Percentiles rank a stretch among this genome's conserved stretches.
These are phyloP conservation scores for Phragmites australis DNA, from an alignment of 176 grass and related monocot genomes.

Conservation along the genomic window DNA sequence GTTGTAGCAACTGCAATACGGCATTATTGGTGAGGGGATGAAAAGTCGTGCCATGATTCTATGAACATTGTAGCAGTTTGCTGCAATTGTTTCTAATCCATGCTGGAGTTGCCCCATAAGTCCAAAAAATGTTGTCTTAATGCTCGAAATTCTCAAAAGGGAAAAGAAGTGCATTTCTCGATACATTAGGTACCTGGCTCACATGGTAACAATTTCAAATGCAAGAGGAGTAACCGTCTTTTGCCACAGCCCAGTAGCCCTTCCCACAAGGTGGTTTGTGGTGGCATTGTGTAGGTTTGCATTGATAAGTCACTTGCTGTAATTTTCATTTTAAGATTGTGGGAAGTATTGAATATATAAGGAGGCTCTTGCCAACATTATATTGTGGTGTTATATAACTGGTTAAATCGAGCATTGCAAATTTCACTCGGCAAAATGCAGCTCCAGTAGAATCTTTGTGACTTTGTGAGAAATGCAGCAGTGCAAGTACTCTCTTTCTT, in stretches of 20 bases:
- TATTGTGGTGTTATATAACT: background rate
- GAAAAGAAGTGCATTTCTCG: background rate
- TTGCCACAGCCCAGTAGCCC: background rate
- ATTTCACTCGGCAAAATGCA: background rate
- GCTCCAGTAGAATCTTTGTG: background rate
- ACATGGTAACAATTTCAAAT: background rate
- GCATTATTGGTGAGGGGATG: background rate
- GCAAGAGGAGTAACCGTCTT: too few relatives aligned
- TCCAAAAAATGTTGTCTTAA: background rate
- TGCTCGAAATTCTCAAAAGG: background rate
- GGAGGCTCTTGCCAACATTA: background rate
- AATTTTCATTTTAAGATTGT: background rate
- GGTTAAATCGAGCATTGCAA: background rate
- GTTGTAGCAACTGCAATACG: background rate
- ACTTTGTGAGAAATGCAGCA: background rate
- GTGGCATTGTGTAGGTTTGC: background rate
- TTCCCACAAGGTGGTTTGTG: background rate
- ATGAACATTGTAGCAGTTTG: background rate
- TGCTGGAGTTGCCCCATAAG: background rate
- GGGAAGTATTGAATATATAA: background rate
- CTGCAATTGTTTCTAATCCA: background rate
- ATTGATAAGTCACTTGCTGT: background rate
- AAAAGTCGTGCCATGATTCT: background rate
- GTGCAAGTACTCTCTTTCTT: background rate
- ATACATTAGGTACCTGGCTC: background rate